Conservation (phyloP, 1,284 basidiomycete species). For the Hortiboletus rubellus region DNA sequence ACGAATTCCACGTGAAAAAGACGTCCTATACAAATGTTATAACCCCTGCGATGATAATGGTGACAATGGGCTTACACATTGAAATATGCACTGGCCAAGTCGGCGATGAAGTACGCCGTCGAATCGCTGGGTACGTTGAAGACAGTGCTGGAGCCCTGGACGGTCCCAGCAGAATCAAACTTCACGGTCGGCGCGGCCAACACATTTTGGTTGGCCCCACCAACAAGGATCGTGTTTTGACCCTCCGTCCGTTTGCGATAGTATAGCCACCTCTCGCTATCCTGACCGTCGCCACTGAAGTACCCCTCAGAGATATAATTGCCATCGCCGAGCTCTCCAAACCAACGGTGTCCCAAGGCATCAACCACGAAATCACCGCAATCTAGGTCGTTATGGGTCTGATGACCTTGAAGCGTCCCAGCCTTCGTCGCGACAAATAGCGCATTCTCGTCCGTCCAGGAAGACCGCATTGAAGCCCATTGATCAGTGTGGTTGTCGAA, state of each 20-base stretch:
- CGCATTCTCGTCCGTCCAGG: constrained; percentile 88
- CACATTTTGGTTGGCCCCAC: constrained; percentile 81
- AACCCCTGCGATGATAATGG: constrained; percentile 10
- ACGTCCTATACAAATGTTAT: constrained; percentile 41
- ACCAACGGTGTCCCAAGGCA: constrained; percentile 93
- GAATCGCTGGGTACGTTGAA: constrained; percentile 61
- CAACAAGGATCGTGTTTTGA: constrained; percentile 91
- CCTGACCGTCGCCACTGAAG: constrained; percentile 71
- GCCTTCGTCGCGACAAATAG: constrained; percentile 89
- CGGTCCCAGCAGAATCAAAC: constrained; percentile 59
- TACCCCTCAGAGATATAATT: constrained; percentile 77
- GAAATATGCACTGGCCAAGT: constrained; percentile 82
- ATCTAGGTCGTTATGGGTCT: constrained; percentile 94
- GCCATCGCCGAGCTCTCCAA: constrained; percentile 90
- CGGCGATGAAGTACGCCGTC: constrained; percentile 81
- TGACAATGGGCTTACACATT: constrained; percentile 54
- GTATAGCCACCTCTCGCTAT: constrained; percentile 79
- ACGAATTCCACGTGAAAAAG: constrained; percentile 86
- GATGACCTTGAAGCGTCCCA: constrained; percentile 73
- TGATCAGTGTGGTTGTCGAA: constrained; percentile 72
- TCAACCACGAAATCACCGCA: constrained; percentile 95
- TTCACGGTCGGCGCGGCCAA: constrained; percentile 61
- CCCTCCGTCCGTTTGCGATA: constrained; percentile 97
- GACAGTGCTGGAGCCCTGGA: constrained; percentile 81
- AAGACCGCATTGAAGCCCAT: constrained; percentile 91